Evolutionary conservation across 2,329 filamentous ascomycete species (phyloP), one percentile per base, ranked within the genome.

Genomic region (Tympanopsis confertula): DNA sequence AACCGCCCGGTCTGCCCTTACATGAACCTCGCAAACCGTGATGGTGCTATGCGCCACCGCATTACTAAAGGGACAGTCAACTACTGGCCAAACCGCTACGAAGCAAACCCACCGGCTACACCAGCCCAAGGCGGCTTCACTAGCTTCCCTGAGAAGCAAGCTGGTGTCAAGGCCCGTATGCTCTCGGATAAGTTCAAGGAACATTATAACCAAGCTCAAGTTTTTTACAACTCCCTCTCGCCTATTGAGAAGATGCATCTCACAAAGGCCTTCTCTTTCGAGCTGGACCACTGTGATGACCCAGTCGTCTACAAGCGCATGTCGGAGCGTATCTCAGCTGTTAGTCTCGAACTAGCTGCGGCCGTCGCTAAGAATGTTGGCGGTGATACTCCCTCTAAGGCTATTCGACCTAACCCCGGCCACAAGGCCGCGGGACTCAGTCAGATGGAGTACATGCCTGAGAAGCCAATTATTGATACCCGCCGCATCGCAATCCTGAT

Each of bases 1-100:
- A 56, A 58, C 39, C 36, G 22, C 7, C 22, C 22, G 22, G 22
- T 26, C 7, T 26, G 22, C 22, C 22, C 22, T 10, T 26, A 26
- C 22, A 7, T 26, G 22, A 26, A n/a, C 22, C 22, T 26, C n/a
- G 22, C n/a, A 10, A 26, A 26, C 22, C 22, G 22, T n/a, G 22
- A 26, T 26, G 22, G 22, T 10, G 22, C 22, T n/a, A 26, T 26
- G 22, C 7, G n/a, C 7, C 22, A 26, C 22, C 22, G 22, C n/a
- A 26, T 26, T n/a, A 26, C 22, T n/a, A 26, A 26, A n/a, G 22
- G 22, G 7, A 26, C 7, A n/a, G 22, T 26, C 7, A 26, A 26
- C 22, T 26, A 26, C 22, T 26, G 22, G 22, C 22, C 22, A 7
- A 26, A 26, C 22, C 22, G 22, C 22, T 26, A 10, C 22, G 22